Percentiles rank a stretch among this genome's conserved stretches.
Conservation (phyloP, 225 moss, liverwort and hornwort genomes). For the Polytrichum formosum region DNA sequence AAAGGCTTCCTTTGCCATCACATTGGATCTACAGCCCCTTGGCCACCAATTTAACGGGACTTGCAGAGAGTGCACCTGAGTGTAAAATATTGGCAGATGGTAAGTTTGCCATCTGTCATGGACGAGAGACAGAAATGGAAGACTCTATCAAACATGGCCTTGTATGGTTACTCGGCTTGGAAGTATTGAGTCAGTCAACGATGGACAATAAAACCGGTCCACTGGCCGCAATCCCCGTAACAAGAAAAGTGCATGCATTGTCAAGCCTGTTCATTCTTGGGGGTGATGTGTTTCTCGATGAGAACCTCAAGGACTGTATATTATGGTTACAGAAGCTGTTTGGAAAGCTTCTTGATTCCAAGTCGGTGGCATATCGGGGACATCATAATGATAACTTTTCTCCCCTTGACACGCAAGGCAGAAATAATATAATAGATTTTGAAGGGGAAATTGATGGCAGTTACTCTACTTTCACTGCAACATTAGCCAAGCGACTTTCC, state of each 20-base stretch:
- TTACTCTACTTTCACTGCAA: conserved; percentile 21
- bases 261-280: conserved; percentile 37
- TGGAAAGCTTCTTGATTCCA: conserved; percentile 13
- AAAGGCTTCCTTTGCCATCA: conserved; percentile 68
- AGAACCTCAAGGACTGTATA: conserved; percentile 17
- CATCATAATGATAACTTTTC: neutral
- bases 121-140: conserved; percentile 20
- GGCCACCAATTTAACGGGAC: conserved; percentile 30
- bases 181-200: conserved; percentile 29
- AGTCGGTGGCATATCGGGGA: neutral
- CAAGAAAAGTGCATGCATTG: conserved; percentile 36
- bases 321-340: conserved; percentile 16
- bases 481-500: conserved; percentile 26
- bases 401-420: neutral
- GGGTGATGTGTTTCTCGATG: conserved; percentile 18
- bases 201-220: neutral
- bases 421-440: conserved; percentile 22
- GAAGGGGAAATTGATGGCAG: conserved; percentile 24
- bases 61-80: conserved; percentile 17
- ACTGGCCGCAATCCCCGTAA: conserved; percentile 21
- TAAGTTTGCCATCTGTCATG: conserved; percentile 28
- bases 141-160: conserved; percentile 28
- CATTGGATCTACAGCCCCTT: conserved; percentile 78
- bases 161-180: conserved; percentile 35
- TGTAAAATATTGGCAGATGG: conserved; percentile 35